These are phyloP conservation scores for Blastobotrys illinoisensis DNA, from an alignment of 1,139 yeast genomes.

Conservation along the genomic window DNA sequence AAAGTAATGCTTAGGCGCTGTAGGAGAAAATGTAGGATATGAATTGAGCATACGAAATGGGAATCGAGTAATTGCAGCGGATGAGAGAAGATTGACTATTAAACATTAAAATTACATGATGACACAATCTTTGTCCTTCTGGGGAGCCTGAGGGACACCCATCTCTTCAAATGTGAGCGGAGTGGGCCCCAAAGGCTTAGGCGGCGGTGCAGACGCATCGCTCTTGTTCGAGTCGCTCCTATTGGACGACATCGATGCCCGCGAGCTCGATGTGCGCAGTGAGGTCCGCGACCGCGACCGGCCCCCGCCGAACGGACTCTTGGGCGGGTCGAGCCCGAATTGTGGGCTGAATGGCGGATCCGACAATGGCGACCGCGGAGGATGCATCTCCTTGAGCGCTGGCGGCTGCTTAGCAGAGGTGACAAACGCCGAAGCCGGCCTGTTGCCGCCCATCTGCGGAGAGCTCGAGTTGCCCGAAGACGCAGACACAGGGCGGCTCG, in stretches of 20 bases:
- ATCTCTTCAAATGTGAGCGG: slow-evolving; percentile 39
- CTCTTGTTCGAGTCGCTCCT: too few species aligned
- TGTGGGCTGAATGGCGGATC: background rate
- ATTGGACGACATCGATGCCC: background rate
- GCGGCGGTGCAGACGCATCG: slow-evolving; percentile 3
- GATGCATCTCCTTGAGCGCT: background rate
- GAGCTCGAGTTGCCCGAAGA: background rate
- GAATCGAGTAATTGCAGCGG: too few species aligned
- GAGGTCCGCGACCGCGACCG: background rate
- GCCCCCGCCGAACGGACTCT: background rate
- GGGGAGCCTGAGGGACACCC: slow-evolving; percentile 26
- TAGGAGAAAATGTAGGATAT: too few species aligned
- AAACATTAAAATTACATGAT: slow-evolving; percentile 25
- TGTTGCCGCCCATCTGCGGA: background rate
- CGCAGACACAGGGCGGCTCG: background rate
- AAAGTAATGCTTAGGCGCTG: too few species aligned
- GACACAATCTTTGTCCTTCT: slow-evolving; percentile 26
- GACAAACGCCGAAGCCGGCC: slow-evolving; percentile 1
- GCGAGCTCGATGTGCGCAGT: background rate
- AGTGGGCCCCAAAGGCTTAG: slow-evolving; percentile 44
- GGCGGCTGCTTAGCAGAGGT: slow-evolving; percentile 10
- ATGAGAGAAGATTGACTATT: too few species aligned
- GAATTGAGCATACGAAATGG: too few species aligned
- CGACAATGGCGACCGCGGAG: slow-evolving; percentile 1
- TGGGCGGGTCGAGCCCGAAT: background rate